phyloP scores from a whole-genome alignment of 345 rosid genomes.

The Syzygium oleosum region DNA sequence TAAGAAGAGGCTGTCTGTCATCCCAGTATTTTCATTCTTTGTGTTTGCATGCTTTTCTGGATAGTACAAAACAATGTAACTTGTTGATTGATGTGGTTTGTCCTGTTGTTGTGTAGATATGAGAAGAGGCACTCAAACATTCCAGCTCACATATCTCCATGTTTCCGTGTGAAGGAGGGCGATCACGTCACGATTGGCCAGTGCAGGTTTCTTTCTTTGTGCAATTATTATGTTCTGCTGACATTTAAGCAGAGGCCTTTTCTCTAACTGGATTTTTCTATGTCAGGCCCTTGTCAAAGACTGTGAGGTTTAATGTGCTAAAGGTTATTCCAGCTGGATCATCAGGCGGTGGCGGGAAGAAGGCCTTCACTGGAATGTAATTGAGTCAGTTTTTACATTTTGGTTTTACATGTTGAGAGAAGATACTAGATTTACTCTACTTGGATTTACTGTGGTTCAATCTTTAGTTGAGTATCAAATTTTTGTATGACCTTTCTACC shows the following conservation, averaged over 20 bases:
- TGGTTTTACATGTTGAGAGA: neutral
- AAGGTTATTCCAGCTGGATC: neutral
- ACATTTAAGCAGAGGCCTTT: neutral
- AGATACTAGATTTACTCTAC: neutral
- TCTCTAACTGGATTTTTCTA: neutral
- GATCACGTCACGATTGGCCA: slow-evolving; percentile 28
- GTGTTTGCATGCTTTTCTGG: neutral
- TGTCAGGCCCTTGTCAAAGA: slow-evolving; percentile 4
- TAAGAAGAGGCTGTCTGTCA: neutral
- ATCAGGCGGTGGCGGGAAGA: neutral
- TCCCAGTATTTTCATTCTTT: neutral
- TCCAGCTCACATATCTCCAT: slow-evolving; percentile 30
- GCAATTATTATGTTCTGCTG: neutral
- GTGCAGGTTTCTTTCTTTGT: neutral
- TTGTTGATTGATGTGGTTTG: neutral
- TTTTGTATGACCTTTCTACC: neutral
- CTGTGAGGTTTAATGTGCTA: slow-evolving; percentile 4
- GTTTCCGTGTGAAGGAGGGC: slow-evolving; percentile 34
- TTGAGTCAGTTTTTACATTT: neutral
- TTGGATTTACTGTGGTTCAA: neutral
- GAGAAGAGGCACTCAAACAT: slow-evolving; percentile 40
- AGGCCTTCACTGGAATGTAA: slow-evolving; percentile 2
- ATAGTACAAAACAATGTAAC: neutral
- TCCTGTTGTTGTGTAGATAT: neutral
- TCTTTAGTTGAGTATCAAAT: neutral